Evolutionary conservation across 768 basidiomycete genomes (phyloP).

Genomic region (Candolleomyces efflorescens): DNA sequence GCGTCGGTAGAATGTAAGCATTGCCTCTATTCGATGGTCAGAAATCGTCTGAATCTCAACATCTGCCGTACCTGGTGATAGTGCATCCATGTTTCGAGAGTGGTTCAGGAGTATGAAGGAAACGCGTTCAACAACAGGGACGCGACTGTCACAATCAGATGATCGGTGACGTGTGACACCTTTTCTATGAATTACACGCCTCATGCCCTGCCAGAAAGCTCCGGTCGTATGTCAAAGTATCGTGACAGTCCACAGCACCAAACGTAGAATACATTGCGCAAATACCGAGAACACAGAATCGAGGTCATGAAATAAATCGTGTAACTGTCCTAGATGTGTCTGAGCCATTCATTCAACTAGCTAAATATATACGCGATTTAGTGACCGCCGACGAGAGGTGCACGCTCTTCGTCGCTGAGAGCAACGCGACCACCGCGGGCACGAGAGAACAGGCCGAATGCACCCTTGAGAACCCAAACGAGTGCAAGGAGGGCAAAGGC

Average conservation of each 20-base stretch:
- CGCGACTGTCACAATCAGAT: conserved; percentile 1
- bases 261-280: no score
- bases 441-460: conserved; percentile 50
- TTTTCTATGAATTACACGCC: background rate
- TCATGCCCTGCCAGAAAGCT: no score
- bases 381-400: conserved; percentile 59
- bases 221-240: no score
- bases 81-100: background rate
- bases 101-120: background rate
- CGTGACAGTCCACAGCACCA: no score
- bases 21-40: conserved; percentile 30
- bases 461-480: conserved; percentile 79
- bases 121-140: background rate
- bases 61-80: background rate
- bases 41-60: background rate
- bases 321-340: background rate
- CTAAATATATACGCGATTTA: conserved; percentile 4
- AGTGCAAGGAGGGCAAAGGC: conserved; percentile 82
- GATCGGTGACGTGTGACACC: background rate
- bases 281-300: background rate
- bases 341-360: background rate
- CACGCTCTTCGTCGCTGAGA: conserved; percentile 83
- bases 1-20: conserved; percentile 76
- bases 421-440: conserved; percentile 43
- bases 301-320: no score